Conservation (phyloP, 2,329 filamentous ascomycete genomes). For the Aureobasidium sp. region DNA sequence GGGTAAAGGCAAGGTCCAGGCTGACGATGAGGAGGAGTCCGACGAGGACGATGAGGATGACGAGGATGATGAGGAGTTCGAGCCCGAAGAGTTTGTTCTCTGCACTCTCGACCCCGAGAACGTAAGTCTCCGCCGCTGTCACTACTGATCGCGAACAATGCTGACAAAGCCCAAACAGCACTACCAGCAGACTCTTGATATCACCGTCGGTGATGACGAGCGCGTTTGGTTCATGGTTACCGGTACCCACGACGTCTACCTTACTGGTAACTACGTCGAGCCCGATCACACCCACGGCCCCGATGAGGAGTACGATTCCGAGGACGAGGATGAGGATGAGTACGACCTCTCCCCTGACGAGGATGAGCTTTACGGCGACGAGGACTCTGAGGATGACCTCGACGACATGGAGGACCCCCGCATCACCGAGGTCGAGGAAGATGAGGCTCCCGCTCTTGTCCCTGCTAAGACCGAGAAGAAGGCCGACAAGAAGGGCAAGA, state of each 20-base stretch:
- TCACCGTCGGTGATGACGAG: slow-evolving; percentile 83
- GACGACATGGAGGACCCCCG: slow-evolving; percentile 66
- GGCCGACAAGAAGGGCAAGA: slow-evolving; percentile 61
- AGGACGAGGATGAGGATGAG: slow-evolving; percentile 47
- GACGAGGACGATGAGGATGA: slow-evolving; percentile 47
- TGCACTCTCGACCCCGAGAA: slow-evolving; percentile 92
- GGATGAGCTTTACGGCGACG: slow-evolving; percentile 56
- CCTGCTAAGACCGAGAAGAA: slow-evolving; percentile 34
- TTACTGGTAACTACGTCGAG: slow-evolving; percentile 94
- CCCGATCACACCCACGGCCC: slow-evolving; percentile 52
- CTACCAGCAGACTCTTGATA: slow-evolving; percentile 91
- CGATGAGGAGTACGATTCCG: slow-evolving; percentile 53
- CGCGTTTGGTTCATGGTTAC: slow-evolving; percentile 84
- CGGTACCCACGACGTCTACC: slow-evolving; percentile 81
- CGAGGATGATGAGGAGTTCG: slow-evolving; percentile 53
- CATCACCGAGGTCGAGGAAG: slow-evolving; percentile 74
- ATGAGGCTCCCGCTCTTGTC: slow-evolving; percentile 52
- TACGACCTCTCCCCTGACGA: slow-evolving; percentile 76
- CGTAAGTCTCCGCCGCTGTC: slow-evolving; percentile 48
- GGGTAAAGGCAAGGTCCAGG: slow-evolving; percentile 55
- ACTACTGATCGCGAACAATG: neutral
- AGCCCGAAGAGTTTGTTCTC: slow-evolving; percentile 82
- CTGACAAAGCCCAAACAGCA: slow-evolving; percentile 48
- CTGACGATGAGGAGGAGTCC: slow-evolving; percentile 40
- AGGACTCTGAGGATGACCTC: slow-evolving; percentile 43